Conservation (phyloP, 768 basidiomycete genomes). For the Melanogaster broomeanus region DNA sequence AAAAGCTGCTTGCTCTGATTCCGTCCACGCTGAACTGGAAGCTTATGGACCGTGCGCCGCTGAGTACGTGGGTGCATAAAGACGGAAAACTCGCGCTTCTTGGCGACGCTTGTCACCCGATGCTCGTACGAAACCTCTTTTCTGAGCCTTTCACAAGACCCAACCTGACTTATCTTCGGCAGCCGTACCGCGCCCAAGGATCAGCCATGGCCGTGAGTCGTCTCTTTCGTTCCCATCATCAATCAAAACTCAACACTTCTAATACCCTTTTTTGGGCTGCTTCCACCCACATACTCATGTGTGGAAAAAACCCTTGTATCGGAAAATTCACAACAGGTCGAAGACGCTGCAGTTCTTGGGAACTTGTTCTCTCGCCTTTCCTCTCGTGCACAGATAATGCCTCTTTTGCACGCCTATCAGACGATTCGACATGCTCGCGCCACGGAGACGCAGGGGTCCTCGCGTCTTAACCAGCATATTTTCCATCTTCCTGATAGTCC, state of each 20-base stretch:
- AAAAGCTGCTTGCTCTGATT: conserved; percentile 48
- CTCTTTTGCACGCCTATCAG: conserved; percentile 54
- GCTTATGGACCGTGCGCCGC: conserved; percentile 49
- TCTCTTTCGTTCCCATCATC: not conserved
- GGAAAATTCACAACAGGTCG: conserved; percentile 23
- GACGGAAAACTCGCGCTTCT: conserved; percentile 45
- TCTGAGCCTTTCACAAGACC: not conserved
- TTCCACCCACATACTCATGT: not conserved
- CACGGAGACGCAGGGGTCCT: conserved; percentile 47
- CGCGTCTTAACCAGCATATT: conserved; percentile 50
- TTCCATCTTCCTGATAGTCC: conserved; percentile 61
- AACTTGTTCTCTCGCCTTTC: conserved; percentile 52
- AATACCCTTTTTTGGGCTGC: not conserved
- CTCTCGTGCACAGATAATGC: conserved; percentile 40
- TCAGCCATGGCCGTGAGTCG: conserved; percentile 51
- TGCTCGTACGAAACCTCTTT: conserved; percentile 36
- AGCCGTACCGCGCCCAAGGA: conserved; percentile 58
- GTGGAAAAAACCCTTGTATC: conserved; percentile 2
- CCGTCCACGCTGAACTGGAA: conserved; percentile 47
- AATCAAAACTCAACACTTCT: not conserved
- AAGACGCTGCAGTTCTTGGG: conserved; percentile 43
- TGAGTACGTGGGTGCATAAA: conserved; percentile 50
- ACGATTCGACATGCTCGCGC: conserved; percentile 51
- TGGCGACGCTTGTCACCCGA: conserved; percentile 60
- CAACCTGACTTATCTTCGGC: not conserved